A percentile compares a stretch with the other conserved stretches of the same genome.
Conservation (phyloP, 2,329 filamentous ascomycete genomes). For the Aciculosporium take region DNA sequence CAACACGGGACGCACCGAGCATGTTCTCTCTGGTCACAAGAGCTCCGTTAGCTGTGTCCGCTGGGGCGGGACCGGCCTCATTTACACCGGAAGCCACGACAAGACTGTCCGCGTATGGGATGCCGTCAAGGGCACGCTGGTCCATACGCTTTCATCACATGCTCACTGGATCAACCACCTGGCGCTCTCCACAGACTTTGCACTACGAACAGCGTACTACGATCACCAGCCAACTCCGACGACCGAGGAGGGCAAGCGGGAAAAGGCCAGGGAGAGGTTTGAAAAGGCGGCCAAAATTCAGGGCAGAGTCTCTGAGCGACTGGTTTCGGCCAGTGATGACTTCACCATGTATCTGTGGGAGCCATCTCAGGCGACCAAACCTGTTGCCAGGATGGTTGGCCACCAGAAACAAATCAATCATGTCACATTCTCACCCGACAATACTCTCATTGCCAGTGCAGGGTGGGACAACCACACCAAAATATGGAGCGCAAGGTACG, state of each 20-base stretch:
- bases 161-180: slow-evolving; percentile 95
- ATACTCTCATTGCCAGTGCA: slow-evolving; percentile 70
- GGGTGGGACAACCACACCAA: slow-evolving; percentile 94
- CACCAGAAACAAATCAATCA: slow-evolving; percentile 97
- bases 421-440: slow-evolving; percentile 86
- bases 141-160: slow-evolving; percentile 68
- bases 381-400: slow-evolving; percentile 74
- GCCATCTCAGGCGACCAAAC: slow-evolving; percentile 62
- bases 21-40: slow-evolving; percentile 78
- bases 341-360: slow-evolving; percentile 97
- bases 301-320: slow-evolving; percentile 63
- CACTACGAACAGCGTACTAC: slow-evolving; percentile 69
- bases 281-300: slow-evolving; percentile 68
- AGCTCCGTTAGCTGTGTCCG: slow-evolving; percentile 77
- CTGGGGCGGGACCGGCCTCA: slow-evolving; percentile 80
- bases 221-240: slow-evolving; percentile 63
- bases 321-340: slow-evolving; percentile 87
- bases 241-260: slow-evolving; percentile 54
- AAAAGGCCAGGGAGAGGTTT: slow-evolving; percentile 68
- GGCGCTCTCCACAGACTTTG: slow-evolving; percentile 84
- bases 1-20: slow-evolving; percentile 62
- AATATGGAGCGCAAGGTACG: slow-evolving; percentile 66
- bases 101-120: slow-evolving; percentile 91
- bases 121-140: slow-evolving; percentile 59
- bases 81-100: slow-evolving; percentile 80